Conservation (phyloP, 176 grass and related monocot species). For the Oryza brachyantha region DNA sequence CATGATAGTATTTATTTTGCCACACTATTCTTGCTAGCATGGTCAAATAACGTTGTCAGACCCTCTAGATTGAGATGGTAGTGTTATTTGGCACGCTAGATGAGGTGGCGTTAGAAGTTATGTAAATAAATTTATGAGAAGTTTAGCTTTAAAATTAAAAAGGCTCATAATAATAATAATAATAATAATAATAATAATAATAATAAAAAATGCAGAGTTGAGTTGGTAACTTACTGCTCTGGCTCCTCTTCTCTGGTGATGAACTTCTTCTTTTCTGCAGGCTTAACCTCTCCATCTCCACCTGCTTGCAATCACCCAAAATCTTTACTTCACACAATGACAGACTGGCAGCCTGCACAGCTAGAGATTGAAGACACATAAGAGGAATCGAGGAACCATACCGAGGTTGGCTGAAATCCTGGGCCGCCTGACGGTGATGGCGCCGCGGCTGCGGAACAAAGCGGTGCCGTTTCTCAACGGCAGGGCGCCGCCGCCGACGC, state of each 20-base stretch:
- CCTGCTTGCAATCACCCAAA: constrained; percentile 24
- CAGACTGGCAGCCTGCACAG: neutral
- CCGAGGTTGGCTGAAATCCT: constrained; percentile 52
- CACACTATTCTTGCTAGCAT: no score
- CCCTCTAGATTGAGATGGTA: no score
- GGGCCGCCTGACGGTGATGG: constrained; percentile 23
- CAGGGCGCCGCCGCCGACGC: constrained; percentile 27
- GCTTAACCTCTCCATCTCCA: constrained; percentile 67
- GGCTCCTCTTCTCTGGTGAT: constrained; percentile 94
- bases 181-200: no score
- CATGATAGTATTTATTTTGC: no score
- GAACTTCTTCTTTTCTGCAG: constrained; percentile 83
- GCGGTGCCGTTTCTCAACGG: neutral
- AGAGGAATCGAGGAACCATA: neutral
- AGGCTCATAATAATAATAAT: no score
- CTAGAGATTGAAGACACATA: neutral
- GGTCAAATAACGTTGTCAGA: no score
- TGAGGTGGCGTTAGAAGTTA: no score
- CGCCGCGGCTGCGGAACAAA: neutral
- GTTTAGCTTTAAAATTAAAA: no score
- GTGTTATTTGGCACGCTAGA: no score
- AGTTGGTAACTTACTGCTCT: constrained; percentile 55
- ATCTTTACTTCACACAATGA: neutral
- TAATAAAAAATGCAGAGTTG: neutral
- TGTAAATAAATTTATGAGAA: no score